Base-by-base conservation (phyloP, 345 rosid species). In the Rhodamnia argentea region DNA sequence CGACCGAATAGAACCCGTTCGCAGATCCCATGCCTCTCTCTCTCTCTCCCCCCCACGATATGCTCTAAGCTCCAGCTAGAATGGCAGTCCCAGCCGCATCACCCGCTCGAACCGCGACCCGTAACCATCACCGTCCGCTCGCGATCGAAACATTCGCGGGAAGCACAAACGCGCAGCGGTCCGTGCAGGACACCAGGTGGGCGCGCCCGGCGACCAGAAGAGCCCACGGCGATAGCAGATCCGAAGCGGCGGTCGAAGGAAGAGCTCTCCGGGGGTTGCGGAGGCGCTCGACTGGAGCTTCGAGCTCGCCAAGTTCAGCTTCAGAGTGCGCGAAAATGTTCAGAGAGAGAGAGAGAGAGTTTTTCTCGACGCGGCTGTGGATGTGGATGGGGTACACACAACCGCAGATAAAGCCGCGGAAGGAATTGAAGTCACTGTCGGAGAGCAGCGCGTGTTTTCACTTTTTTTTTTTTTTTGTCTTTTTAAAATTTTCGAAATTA, bases 21-120 rank as follows among this genome's bases (percentile, higher is more conserved):
- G 90, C 88, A 92, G 99, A 96, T 93, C 94, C 98, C 99, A 97
- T 96, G 85, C 84, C 86, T 74, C 44, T 16, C 26, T 8, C 26
- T 3, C 87, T 85, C 84, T 24, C 58, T 8, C 32, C 84, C 51
- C 82, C 82, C 42, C 20, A 37, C 44, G 24, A 24, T 32, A 15
- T 32, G 8, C 52, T 51, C 52, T 51, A 51, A 51, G 52, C 81
- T 29, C 16, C 76, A 12, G 57, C 86, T 24, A 50, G 14, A 52
- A 84, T 32, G 23, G 8, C 82, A 50, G 52, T 12, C 57, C 58
- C 24, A 10, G 13, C 57, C 70, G 76, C 85, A 26, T 44, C 27
- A 57, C 50, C 32, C 32, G 29, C 85, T 84, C 85, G 81, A 70
- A 18, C 81, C 81, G 24, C 47, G 81, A 37, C 47, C 24, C 81